A percentile compares a stretch with the other conserved stretches of the same genome.
These are phyloP conservation scores for Tetrapisispora iriomotensis DNA, from an alignment of 805 yeast species.

Conservation along the genomic window DNA sequence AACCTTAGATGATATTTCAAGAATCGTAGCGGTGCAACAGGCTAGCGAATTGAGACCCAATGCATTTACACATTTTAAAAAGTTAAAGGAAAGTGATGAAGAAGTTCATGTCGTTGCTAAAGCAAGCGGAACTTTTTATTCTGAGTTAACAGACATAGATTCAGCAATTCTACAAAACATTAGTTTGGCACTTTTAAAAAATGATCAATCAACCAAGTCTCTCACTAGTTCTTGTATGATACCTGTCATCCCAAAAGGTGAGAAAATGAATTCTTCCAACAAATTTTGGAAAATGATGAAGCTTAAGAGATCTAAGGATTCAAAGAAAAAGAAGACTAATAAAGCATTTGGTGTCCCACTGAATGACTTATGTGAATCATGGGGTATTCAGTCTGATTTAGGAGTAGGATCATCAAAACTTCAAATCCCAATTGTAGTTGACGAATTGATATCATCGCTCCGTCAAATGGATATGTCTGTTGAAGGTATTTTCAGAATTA, in stretches of 20 bases:
- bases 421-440: constrained; percentile 75
- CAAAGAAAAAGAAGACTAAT: constrained; percentile 14
- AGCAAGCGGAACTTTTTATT: constrained; percentile 41
- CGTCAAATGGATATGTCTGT: constrained; percentile 88
- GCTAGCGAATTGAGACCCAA: constrained; percentile 89
- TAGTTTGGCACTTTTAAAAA: constrained; percentile 33
- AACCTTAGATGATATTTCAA: constrained; percentile 90
- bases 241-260: constrained; percentile 1
- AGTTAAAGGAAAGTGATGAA: constrained; percentile 25
- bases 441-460: constrained; percentile 75
- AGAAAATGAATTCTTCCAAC: constrained; percentile 3
- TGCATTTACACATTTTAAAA: constrained; percentile 74
- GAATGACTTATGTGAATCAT: constrained; percentile 51
- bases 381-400: constrained; percentile 75
- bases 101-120: constrained; percentile 11
- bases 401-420: constrained; percentile 78
- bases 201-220: constrained; percentile 10
- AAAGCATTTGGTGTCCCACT: constrained; percentile 75
- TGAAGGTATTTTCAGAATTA: constrained; percentile 92
- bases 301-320: constrained; percentile 20
- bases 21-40: constrained; percentile 95
- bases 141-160: constrained; percentile 34
- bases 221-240: background rate
- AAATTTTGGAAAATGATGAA: constrained; percentile 27
- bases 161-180: constrained; percentile 50